Conservation (phyloP, 768 basidiomycete genomes). For the Strobilomyces dryophilus region DNA sequence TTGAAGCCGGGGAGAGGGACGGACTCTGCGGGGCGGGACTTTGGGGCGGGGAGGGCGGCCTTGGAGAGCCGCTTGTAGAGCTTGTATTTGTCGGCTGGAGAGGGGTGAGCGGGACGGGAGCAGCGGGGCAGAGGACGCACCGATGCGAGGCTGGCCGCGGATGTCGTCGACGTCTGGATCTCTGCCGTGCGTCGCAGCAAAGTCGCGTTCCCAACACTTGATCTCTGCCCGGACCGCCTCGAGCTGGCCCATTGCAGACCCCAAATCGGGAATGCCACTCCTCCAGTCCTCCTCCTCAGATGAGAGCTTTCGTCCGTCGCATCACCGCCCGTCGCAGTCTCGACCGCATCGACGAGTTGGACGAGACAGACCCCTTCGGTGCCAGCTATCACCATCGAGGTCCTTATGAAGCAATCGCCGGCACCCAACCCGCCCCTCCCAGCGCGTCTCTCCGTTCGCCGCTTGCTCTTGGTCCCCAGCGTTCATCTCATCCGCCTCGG, state of each 20-base stretch:
- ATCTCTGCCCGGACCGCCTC: conserved; percentile 57
- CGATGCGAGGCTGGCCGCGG: conserved; percentile 53
- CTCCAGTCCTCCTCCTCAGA: not conserved
- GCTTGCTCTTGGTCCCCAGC: not conserved
- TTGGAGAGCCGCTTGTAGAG: conserved; percentile 76
- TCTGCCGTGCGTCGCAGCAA: conserved; percentile 50
- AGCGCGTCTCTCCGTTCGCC: conserved; percentile 18
- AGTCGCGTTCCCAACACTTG: conserved; percentile 74
- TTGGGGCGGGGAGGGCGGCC: conserved; percentile 37
- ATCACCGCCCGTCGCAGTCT: conserved; percentile 34
- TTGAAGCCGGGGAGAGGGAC: conserved; percentile 59
- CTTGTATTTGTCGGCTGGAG: conserved; percentile 72
- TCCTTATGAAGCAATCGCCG: conserved; percentile 65
- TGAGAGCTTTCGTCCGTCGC: conserved; percentile 27
- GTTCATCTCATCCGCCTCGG: conserved; percentile 9
- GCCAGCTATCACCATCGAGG: conserved; percentile 61
- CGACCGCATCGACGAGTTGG: conserved; percentile 75
- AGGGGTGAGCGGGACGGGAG: not conserved
- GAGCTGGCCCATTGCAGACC: conserved; percentile 12
- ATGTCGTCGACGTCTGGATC: conserved; percentile 72
- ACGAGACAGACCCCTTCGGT: conserved; percentile 71
- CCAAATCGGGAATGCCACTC: no score
- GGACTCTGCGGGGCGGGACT: conserved; percentile 48
- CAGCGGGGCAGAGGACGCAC: conserved; percentile 37
- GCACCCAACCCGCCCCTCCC: conserved; percentile 4